Evolutionary conservation across 2,329 filamentous ascomycete genomes (phyloP).

Genomic region (Sclerotinia trifoliorum): DNA sequence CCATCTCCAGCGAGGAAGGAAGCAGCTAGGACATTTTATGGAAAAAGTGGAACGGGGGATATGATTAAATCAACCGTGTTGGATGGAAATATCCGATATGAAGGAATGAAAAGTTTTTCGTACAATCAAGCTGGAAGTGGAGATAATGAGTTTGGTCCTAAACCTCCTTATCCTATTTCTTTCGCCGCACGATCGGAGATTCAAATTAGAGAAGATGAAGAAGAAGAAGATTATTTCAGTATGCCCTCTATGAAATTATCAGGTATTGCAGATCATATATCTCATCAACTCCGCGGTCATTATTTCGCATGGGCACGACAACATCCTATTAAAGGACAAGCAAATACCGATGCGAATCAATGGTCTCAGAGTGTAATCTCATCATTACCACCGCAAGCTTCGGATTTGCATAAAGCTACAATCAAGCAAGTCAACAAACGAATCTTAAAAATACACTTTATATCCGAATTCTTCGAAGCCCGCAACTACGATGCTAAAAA

Average conservation of each 20-base stretch:
- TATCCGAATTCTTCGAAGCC: conserved; percentile 50
- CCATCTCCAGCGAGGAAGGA: conserved; percentile 37
- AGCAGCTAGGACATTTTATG: conserved; percentile 40
- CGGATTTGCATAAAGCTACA: conserved; percentile 29
- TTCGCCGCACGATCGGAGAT: conserved; percentile 51
- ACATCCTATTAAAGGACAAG: conserved; percentile 27
- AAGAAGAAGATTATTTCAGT: conserved; percentile 42
- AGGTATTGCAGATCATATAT: conserved; percentile 52
- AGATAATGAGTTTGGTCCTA: conserved; percentile 50
- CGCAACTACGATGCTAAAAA: conserved; percentile 45
- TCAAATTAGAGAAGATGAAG: conserved; percentile 34
- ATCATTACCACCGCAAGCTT: conserved; percentile 50
- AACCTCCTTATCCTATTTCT: conserved; percentile 52
- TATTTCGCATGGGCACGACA: conserved; percentile 62
- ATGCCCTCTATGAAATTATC: conserved; percentile 55
- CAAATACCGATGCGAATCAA: conserved; percentile 35
- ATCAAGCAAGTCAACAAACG: conserved; percentile 48
- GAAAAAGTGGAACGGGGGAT: conserved; percentile 34
- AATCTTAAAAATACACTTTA: conserved; percentile 53
- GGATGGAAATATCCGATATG: conserved; percentile 43
- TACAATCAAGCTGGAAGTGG: conserved; percentile 42
- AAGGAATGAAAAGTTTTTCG: conserved; percentile 38
- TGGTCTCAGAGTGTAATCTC: conserved; percentile 63
- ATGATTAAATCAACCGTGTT: conserved; percentile 37
- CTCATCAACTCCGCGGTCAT: conserved; percentile 56